phyloP scores from a whole-genome alignment of 1,284 basidiomycete species.

The Microbotryum lychnidis-dioicae region DNA sequence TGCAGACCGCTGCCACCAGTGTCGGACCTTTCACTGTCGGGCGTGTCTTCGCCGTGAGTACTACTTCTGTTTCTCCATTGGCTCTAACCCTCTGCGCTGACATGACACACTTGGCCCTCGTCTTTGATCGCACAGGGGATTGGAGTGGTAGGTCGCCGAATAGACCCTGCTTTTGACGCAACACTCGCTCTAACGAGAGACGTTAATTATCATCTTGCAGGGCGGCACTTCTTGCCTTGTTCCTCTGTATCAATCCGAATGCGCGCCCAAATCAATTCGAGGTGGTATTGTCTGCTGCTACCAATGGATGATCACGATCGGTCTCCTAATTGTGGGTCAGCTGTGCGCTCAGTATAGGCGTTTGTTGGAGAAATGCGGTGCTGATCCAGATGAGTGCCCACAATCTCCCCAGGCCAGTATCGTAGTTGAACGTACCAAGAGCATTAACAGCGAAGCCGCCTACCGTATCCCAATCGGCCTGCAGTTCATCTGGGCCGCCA shows the following conservation, averaged over 20 bases:
- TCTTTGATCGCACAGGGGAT: no score
- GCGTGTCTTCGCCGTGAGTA: constrained; percentile 60
- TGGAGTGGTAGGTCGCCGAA: no score
- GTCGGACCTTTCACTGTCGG: constrained; percentile 47
- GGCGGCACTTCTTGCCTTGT: constrained; percentile 52
- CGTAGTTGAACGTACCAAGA: constrained; percentile 61
- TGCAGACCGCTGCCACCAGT: constrained; percentile 44
- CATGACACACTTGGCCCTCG: no score
- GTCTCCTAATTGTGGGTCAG: constrained; percentile 54
- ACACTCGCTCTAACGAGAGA: no score
- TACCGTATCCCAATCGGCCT: constrained; percentile 45
- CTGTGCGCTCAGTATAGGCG: no score
- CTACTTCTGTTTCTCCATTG: no score
- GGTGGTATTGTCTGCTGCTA: constrained; percentile 62
- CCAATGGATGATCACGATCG: constrained; percentile 53
- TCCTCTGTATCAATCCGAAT: constrained; percentile 77
- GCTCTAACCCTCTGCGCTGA: no score
- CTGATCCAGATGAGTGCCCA: no score
- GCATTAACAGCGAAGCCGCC: constrained; percentile 32
- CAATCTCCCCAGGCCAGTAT: constrained; percentile 45
- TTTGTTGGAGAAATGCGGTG: no score
- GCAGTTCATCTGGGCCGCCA: constrained; percentile 55
- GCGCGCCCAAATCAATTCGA: constrained; percentile 64
- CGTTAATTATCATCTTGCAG: no score
- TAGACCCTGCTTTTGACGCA: no score